Base-by-base conservation (phyloP, 805 yeast species). In the Hanseniaspora occidentalis region DNA sequence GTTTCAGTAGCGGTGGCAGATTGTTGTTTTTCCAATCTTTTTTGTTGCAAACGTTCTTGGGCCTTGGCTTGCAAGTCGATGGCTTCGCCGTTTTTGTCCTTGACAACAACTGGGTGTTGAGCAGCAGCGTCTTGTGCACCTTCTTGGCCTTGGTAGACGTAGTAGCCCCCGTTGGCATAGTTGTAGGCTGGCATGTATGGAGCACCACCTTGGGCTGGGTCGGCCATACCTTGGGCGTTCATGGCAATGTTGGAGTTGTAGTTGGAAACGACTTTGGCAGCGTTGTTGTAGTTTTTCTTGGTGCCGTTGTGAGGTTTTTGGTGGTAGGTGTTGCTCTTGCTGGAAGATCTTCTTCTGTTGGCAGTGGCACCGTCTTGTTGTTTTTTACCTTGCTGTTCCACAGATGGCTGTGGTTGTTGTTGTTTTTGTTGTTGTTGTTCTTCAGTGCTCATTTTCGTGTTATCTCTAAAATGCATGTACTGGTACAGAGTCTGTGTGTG, bases 11-110 rank as follows among this genome's bases (percentile, higher is more conserved):
- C 23, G 23, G 38, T 17, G 20, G 20, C 41, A 8, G 37, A 24
- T 21, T n/a, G 35, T 34, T 9, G 37, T 25, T 22, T 39, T 23
- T 19, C 33, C 33, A n/a, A 43, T 23, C 11, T 38, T 42, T 27
- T 35, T 42, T 31, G 25, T 36, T 9, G 40, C 31, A 18, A 42
- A 24, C 6, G 40, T 16, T 42, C 31, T 27, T 49, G 49, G 33
- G 47, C 49, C 27, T 54, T 47, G 7, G 52, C 52, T 22, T 45
- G 48, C 36, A 56, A 47, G 45, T 55, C 57, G 22, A 55, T 41
- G 39, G 47, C 53, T 41, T 58, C 58, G 26, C 61, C 61, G 33
- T 54, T 49, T 44, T 56, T 57, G n/a, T 58, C 54, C 6, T 61
- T 55, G 36, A 56, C 57, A 45, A 54, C 59, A 41, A 31, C 34